A percentile compares a stretch with the other conserved stretches of the same genome.
Conservation (phyloP, 176 grass and related monocot species). For the Triticum turgidum region DNA sequence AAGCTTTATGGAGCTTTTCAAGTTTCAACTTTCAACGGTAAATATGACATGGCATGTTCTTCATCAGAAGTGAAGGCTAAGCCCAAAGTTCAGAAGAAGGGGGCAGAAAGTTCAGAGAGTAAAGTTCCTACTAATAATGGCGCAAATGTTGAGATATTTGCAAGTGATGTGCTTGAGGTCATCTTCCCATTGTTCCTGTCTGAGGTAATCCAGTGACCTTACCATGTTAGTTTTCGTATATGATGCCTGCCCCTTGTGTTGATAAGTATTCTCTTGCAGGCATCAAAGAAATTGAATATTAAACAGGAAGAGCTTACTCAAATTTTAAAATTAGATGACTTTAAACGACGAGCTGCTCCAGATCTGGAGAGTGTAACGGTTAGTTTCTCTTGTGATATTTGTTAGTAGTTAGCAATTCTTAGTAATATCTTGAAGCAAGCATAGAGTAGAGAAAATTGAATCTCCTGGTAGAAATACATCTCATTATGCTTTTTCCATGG, state of each 20-base stretch:
- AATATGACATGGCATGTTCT: constrained; percentile 19
- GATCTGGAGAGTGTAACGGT: constrained; percentile 67
- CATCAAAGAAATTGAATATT: constrained; percentile 63
- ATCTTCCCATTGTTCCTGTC: constrained; percentile 54
- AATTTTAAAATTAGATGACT: constrained; percentile 45
- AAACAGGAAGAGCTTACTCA: constrained; percentile 41
- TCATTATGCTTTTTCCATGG: neutral
- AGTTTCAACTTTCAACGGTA: constrained; percentile 11
- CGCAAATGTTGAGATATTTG: constrained; percentile 59
- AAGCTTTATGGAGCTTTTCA: constrained; percentile 3
- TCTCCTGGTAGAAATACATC: neutral
- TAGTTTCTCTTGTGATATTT: constrained; percentile 36
- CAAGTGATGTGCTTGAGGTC: constrained; percentile 60
- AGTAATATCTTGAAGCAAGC: neutral
- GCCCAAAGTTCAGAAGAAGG: constrained; percentile 47
- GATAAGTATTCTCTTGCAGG: constrained; percentile 49
- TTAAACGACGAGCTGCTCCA: constrained; percentile 37
- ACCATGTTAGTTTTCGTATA: constrained; percentile 14
- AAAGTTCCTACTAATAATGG: constrained; percentile 33
- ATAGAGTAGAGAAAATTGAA: neutral
- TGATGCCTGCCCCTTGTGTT: constrained; percentile 6
- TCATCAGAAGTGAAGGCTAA: constrained; percentile 48
- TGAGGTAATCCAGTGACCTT: constrained; percentile 53
- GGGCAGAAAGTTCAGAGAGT: constrained; percentile 32
- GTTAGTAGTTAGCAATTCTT: constrained; percentile 13